Percentiles rank a stretch among this genome's conserved stretches.
Evolutionary conservation across 1,284 basidiomycete genomes (phyloP).

Genomic region (Ceratobasidium sp.): DNA sequence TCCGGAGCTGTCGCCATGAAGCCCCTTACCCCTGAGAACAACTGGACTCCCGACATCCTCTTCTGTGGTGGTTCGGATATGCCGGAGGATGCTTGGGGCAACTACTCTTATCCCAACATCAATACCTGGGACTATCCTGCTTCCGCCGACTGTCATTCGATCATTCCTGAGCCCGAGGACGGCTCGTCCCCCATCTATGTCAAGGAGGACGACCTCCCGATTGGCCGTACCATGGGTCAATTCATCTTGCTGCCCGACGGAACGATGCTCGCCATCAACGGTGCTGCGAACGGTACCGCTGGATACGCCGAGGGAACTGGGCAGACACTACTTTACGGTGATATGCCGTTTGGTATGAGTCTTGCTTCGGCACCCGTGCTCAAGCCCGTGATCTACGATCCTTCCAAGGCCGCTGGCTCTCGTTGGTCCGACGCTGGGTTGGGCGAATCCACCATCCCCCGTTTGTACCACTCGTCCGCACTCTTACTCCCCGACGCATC

Average conservation of each 20-base stretch:
- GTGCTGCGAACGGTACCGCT: conserved; percentile 61
- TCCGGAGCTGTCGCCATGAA: conserved; percentile 84
- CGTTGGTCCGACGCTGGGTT: conserved; percentile 70
- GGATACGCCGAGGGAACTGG: conserved; percentile 52
- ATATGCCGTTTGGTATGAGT: conserved; percentile 48
- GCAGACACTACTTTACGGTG: conserved; percentile 57
- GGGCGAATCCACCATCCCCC: conserved; percentile 61
- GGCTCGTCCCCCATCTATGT: conserved; percentile 55
- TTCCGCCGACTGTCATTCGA: conserved; percentile 63
- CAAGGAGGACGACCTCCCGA: conserved; percentile 71
- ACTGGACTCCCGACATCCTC: conserved; percentile 83
- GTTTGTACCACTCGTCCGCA: conserved; percentile 83
- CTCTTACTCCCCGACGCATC: conserved; percentile 79
- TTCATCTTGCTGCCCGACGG: conserved; percentile 77
- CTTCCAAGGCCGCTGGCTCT: conserved; percentile 59
- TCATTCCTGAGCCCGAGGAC: conserved; percentile 62
- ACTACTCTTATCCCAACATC: conserved; percentile 48
- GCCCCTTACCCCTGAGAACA: conserved; percentile 84
- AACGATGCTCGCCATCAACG: conserved; percentile 73
- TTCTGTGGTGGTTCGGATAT: conserved; percentile 88
- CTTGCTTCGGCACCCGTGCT: conserved; percentile 54
- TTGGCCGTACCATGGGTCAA: conserved; percentile 79
- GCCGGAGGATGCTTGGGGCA: conserved; percentile 61
- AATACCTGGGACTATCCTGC: conserved; percentile 50
- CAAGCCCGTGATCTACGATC: conserved; percentile 75